These are phyloP conservation scores for Sphagnum tenellum DNA, from an alignment of 225 moss, liverwort and hornwort genomes.

Conservation along the genomic window DNA sequence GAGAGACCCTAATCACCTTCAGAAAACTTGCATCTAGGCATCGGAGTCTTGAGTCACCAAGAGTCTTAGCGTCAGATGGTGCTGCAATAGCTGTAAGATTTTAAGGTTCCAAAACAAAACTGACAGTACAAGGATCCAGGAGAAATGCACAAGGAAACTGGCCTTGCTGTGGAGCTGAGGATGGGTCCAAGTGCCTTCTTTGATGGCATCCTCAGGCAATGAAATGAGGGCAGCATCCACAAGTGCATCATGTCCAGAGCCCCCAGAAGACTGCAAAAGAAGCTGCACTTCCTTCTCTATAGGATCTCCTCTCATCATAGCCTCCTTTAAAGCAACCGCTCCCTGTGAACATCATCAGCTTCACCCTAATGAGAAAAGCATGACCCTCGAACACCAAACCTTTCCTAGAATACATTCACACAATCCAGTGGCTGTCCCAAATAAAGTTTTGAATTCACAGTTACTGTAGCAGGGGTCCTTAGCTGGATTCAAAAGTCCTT, in stretches of 20 bases:
- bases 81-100: no score
- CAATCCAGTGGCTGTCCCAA: neutral
- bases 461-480: no score
- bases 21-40: no score
- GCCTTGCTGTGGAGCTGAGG: slow-evolving; percentile 69
- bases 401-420: neutral
- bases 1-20: no score
- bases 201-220: slow-evolving; percentile 63
- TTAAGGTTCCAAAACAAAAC: no score
- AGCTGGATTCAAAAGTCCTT: no score
- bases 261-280: slow-evolving; percentile 67
- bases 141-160: slow-evolving; percentile 16
- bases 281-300: slow-evolving; percentile 65
- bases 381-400: neutral
- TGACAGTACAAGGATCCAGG: no score
- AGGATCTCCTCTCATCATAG: slow-evolving; percentile 67
- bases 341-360: slow-evolving; percentile 39
- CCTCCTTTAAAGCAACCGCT: slow-evolving; percentile 92
- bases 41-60: no score
- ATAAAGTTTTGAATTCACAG: no score
- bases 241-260: slow-evolving; percentile 64
- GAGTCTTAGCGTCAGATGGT: no score
- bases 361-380: neutral
- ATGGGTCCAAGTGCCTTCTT: slow-evolving; percentile 61
- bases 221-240: slow-evolving; percentile 78